Conservation (phyloP, 306 rosid species). For the Carpinus fangiana region DNA sequence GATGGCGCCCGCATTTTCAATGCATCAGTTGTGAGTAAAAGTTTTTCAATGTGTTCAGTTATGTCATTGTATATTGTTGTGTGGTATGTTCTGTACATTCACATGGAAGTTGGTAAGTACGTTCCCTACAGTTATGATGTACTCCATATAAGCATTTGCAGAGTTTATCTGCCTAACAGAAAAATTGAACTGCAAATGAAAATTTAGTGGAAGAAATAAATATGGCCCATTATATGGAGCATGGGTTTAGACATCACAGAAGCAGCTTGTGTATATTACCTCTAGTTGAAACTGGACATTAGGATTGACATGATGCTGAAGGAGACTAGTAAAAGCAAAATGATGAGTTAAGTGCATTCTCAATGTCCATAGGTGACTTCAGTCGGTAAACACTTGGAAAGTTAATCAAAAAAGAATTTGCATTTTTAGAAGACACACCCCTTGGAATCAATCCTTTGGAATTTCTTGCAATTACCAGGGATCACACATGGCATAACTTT, state of each 20-base stretch:
- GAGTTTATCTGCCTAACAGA: background rate
- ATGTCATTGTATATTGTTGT: constrained; percentile 10
- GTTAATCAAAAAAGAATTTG: too few species aligned
- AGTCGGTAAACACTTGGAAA: too few species aligned
- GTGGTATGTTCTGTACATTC: background rate
- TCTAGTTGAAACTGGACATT: background rate
- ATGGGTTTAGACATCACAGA: background rate
- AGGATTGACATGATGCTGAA: background rate
- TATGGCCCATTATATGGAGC: background rate
- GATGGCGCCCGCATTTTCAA: constrained; percentile 97
- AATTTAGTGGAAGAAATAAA: background rate
- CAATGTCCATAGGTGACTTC: background rate
- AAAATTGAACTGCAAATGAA: background rate
- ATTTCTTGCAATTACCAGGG: background rate
- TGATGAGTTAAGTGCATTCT: background rate
- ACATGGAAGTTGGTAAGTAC: background rate
- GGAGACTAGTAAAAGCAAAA: background rate
- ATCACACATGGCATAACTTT: background rate
- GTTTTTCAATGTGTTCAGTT: background rate
- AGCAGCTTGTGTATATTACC: background rate
- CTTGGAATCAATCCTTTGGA: background rate
- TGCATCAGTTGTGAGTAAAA: constrained; percentile 71
- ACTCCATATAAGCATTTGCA: background rate
- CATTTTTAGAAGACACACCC: background rate
- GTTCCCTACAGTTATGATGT: background rate